These are phyloP conservation scores for Tricholoma terreum DNA, from an alignment of 768 basidiomycete species.

Conservation along the genomic window DNA sequence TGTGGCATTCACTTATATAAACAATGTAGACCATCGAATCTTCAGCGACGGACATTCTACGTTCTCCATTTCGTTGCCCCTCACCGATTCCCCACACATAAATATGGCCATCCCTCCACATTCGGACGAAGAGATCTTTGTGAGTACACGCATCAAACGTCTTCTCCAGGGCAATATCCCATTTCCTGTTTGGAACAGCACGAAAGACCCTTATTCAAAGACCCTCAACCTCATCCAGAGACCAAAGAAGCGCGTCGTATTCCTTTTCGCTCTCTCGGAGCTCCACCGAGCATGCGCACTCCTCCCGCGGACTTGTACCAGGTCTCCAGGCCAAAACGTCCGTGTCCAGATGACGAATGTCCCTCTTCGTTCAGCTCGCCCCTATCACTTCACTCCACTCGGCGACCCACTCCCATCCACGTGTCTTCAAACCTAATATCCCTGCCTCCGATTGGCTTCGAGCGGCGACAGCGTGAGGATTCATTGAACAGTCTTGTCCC, in stretches of 20 bases:
- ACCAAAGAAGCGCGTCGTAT: constrained; percentile 7
- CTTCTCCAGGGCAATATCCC: background rate
- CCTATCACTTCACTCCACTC: background rate
- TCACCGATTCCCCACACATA: background rate
- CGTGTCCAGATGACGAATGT: background rate
- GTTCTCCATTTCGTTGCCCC: background rate
- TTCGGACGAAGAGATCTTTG: constrained; percentile 2
- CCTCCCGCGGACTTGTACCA: constrained; percentile 9
- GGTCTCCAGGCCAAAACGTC: background rate
- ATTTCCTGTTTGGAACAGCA: background rate
- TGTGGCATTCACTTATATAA: background rate
- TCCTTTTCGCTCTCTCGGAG: constrained; percentile 3
- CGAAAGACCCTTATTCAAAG: background rate
- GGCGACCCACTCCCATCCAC: constrained; percentile 2
- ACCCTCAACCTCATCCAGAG: background rate
- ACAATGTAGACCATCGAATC: background rate
- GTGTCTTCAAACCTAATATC: background rate
- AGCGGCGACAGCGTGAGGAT: constrained; percentile 2
- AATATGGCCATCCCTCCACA: background rate
- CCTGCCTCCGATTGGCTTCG: constrained; percentile 8
- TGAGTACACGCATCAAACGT: background rate
- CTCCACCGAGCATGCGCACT: constrained; percentile 12
- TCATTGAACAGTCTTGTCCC: background rate
- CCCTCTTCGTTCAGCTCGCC: background rate
- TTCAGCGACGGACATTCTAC: background rate